Percentiles rank a stretch among this genome's conserved stretches.
Evolutionary conservation across 306 rosid genomes (phyloP).

Genomic region (Hippophae rhamnoides): DNA sequence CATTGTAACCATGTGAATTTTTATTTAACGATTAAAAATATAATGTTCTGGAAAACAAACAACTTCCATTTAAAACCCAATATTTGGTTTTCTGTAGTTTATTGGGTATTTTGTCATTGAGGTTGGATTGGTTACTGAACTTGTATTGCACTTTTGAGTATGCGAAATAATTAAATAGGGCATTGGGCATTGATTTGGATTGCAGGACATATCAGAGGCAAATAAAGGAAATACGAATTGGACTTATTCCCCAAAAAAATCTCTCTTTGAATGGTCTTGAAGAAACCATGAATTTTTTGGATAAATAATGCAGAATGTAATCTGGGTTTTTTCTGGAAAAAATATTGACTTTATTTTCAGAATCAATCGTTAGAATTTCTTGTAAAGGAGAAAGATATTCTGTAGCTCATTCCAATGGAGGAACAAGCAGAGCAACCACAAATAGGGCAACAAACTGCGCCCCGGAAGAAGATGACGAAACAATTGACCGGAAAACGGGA

Average conservation of each 20-base stretch:
- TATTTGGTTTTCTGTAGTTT: neutral
- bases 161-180: too few species aligned
- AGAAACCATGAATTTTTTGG: constrained; percentile 19
- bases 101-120: constrained; percentile 1
- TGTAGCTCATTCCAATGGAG: constrained; percentile 28
- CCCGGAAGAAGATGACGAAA: constrained; percentile 73
- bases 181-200: constrained; percentile 24
- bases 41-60: constrained; percentile 1
- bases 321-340: constrained; percentile 41
- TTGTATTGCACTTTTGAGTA: neutral
- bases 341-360: constrained; percentile 19
- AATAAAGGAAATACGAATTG: constrained; percentile 16
- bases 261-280: constrained; percentile 17
- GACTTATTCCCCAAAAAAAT: constrained; percentile 11
- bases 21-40: too few species aligned
- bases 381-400: neutral
- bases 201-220: constrained; percentile 10
- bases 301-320: constrained; percentile 30
- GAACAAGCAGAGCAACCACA: constrained; percentile 20
- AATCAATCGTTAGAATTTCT: constrained; percentile 14
- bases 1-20: too few species aligned
- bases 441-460: constrained; percentile 27
- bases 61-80: neutral
- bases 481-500: constrained; percentile 90
- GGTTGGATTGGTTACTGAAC: too few species aligned